Conservation (phyloP, 176 grass and related monocot species). For the Microstegium vimineum region DNA sequence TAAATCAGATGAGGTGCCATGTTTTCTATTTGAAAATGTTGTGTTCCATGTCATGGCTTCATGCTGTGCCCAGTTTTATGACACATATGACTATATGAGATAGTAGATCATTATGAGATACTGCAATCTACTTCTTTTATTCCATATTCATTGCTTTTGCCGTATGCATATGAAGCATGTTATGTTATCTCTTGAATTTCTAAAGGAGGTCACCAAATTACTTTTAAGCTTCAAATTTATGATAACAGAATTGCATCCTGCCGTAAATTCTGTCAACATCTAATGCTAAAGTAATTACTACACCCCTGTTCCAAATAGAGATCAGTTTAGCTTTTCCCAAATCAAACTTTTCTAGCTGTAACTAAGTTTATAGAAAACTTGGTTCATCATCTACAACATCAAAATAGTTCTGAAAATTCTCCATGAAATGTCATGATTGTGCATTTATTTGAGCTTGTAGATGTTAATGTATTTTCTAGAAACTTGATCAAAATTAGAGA, state of each 20-base stretch:
- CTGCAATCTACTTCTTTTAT: background rate
- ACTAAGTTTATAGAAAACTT: background rate
- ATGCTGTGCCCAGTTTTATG: constrained; percentile 17
- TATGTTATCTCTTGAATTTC: background rate
- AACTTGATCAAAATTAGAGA: background rate
- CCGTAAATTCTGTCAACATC: background rate
- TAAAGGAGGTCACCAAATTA: background rate
- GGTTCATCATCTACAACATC: background rate
- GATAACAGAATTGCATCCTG: background rate
- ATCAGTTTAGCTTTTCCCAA: background rate
- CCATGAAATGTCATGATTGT: background rate
- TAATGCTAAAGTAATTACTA: background rate
- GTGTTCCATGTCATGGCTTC: background rate
- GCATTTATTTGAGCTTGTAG: background rate
- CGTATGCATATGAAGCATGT: background rate
- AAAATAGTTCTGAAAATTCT: background rate
- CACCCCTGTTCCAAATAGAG: background rate
- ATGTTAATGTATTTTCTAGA: background rate
- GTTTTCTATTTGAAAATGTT: constrained; percentile 22
- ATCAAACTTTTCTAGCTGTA: background rate
- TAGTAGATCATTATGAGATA: background rate
- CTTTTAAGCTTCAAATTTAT: background rate
- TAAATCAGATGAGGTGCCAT: constrained; percentile 3
- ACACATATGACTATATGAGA: background rate
- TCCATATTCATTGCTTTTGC: background rate